A percentile compares a stretch with the other conserved stretches of the same genome.
These are phyloP conservation scores for Fusarium heterosporum DNA, from an alignment of 2,329 filamentous ascomycete genomes.

Conservation along the genomic window DNA sequence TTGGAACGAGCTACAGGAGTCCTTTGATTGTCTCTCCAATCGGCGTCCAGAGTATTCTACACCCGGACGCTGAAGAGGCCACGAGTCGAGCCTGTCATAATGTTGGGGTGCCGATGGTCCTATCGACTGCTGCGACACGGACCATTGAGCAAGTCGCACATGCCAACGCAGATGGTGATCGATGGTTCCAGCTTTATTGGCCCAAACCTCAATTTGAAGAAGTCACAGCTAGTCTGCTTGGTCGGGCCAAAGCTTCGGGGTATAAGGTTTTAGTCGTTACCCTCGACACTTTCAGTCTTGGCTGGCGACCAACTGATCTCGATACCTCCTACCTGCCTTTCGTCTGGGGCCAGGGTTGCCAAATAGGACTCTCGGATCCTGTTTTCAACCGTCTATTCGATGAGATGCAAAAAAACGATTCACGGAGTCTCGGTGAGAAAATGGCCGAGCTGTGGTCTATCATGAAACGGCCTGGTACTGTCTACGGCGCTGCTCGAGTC, in stretches of 20 bases:
- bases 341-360: constrained; percentile 67
- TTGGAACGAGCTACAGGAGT: constrained; percentile 61
- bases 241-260: constrained; percentile 69
- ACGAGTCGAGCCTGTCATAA: constrained; percentile 71
- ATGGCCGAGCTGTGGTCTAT: constrained; percentile 36
- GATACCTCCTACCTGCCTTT: constrained; percentile 73
- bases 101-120: constrained; percentile 72
- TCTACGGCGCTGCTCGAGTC: constrained; percentile 40
- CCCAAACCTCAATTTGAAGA: constrained; percentile 69
- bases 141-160: constrained; percentile 75
- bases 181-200: constrained; percentile 83
- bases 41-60: constrained; percentile 76
- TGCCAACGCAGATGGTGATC: constrained; percentile 66
- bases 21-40: constrained; percentile 72
- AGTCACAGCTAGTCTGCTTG: constrained; percentile 72
- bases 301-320: constrained; percentile 76
- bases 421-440: constrained; percentile 18
- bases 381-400: constrained; percentile 60
- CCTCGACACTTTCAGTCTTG: constrained; percentile 75
- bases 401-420: constrained; percentile 36
- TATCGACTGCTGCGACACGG: constrained; percentile 72
- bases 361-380: constrained; percentile 74
- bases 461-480: constrained; percentile 37
- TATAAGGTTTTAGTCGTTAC: constrained; percentile 77
- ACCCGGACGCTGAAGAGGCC: constrained; percentile 72